A percentile compares a stretch with the other conserved stretches of the same genome.
Conservation (phyloP, 2,329 filamentous ascomycete genomes). For the Bipolaris bicolor region DNA sequence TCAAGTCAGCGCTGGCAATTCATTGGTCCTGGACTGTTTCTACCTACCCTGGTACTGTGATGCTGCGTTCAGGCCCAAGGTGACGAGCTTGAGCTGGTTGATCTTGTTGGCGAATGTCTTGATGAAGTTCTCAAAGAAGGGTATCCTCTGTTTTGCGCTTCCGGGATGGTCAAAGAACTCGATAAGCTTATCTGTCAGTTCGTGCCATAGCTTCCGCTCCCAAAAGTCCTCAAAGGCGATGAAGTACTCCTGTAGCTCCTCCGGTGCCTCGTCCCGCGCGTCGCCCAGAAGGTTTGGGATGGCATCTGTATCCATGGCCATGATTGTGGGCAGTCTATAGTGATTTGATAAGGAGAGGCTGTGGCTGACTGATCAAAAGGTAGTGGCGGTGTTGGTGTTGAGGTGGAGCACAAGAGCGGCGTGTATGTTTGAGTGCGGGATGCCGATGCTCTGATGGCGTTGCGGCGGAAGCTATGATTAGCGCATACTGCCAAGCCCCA, state of each 20-base stretch:
- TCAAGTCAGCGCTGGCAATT: constrained; percentile 29
- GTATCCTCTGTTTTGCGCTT: constrained; percentile 83
- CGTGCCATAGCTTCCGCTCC: constrained; percentile 99
- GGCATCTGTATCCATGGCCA: constrained; percentile 79
- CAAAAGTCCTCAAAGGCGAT: constrained; percentile 94
- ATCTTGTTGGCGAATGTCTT: constrained; percentile 97
- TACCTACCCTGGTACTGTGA: constrained; percentile 76
- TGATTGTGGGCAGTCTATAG: constrained; percentile 20
- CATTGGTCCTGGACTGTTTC: constrained; percentile 50
- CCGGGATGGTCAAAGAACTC: constrained; percentile 84
- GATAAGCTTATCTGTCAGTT: constrained; percentile 87
- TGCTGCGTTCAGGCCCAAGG: constrained; percentile 84
- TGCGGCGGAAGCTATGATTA: constrained; percentile 32
- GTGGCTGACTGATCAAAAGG: background rate
- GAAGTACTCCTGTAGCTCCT: constrained; percentile 85
- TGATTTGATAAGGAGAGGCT: background rate
- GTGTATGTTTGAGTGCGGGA: constrained; percentile 26
- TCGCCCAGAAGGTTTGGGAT: constrained; percentile 92
- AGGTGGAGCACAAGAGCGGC: constrained; percentile 10
- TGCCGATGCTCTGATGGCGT: constrained; percentile 29
- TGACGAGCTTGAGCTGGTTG: constrained; percentile 97
- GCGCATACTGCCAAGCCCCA: constrained; percentile 29
- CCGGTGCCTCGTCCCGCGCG: constrained; percentile 84
- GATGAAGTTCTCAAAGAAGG: constrained; percentile 93
- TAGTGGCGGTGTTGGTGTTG: constrained; percentile 5